Percentiles rank a stretch among this genome's conserved stretches.
phyloP scores from a whole-genome alignment of 83 land plant genomes.

The Diphasiastrum complanatum region DNA sequence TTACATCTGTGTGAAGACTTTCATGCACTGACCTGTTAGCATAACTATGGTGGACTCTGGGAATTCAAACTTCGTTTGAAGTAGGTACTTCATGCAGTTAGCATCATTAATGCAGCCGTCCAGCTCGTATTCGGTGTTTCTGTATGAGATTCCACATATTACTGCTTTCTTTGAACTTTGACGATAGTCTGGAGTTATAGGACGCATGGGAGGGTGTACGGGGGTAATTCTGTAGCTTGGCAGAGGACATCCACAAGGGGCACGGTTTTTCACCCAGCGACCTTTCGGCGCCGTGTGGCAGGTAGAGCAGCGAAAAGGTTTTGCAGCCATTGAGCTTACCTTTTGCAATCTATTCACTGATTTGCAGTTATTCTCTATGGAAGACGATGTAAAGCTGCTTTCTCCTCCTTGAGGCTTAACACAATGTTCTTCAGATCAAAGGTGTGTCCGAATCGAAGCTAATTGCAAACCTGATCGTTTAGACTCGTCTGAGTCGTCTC shows the following conservation, averaged over 20 bases:
- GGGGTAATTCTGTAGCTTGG: background rate
- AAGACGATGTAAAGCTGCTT: too few species aligned
- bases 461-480: too few species aligned
- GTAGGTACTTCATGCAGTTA: constrained; percentile 72
- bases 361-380: too few species aligned
- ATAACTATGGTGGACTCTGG: constrained; percentile 68
- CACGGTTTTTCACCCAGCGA: constrained; percentile 14
- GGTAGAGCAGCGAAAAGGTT: constrained; percentile 53
- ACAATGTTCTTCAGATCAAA: too few species aligned
- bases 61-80: constrained; percentile 55
- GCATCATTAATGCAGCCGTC: constrained; percentile 87
- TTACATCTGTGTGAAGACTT: background rate
- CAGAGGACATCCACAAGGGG: background rate
- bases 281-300: too few species aligned
- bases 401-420: too few species aligned
- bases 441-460: too few species aligned
- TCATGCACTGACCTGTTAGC: constrained; percentile 62
- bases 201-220: constrained; percentile 14
- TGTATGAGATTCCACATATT: constrained; percentile 68
- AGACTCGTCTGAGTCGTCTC: too few species aligned
- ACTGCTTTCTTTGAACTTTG: constrained; percentile 77
- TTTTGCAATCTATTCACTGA: too few species aligned
- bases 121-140: constrained; percentile 59
- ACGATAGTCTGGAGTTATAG: constrained; percentile 37
- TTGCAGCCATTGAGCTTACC: too few species aligned